Evolutionary conservation across 768 basidiomycete genomes (phyloP).

Genomic region (Suillus alpinus): DNA sequence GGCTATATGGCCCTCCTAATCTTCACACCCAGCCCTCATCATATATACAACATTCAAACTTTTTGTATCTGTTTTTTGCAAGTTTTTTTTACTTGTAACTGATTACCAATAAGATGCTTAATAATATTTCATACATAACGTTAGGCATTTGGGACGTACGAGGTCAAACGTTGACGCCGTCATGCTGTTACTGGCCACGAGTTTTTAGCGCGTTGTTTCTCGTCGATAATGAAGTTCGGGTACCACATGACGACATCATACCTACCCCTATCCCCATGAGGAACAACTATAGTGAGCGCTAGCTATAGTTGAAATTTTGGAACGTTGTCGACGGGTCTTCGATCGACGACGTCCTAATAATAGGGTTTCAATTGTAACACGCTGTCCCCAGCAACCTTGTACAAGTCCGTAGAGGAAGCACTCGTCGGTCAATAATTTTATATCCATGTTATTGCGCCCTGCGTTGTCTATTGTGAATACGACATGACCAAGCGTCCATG

Average conservation of each 20-base stretch:
- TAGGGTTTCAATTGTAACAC: neutral
- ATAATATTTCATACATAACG: too few species aligned
- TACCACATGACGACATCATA: neutral
- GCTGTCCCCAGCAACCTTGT: neutral
- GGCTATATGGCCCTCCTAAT: too few species aligned
- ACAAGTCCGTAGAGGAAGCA: neutral
- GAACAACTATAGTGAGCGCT: neutral
- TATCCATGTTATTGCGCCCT: slow-evolving; percentile 7
- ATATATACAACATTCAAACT: too few species aligned
- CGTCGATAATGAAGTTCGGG: neutral
- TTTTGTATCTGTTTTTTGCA: too few species aligned
- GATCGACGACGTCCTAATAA: neutral
- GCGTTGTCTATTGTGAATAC: slow-evolving; percentile 10
- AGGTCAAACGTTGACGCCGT: too few species aligned
- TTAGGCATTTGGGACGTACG: too few species aligned
- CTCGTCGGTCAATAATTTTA: neutral
- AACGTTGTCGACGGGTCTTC: too few species aligned
- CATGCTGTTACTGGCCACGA: too few species aligned
- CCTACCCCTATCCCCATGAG: neutral
- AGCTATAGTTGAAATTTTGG: neutral
- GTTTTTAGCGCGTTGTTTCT: too few species aligned
- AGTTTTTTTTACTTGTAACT: too few species aligned
- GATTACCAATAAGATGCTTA: too few species aligned
- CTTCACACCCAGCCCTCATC: too few species aligned
- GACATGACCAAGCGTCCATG: slow-evolving; percentile 9